Conservation (phyloP, 148 eudicot species). For the Nyssa sinensis region DNA sequence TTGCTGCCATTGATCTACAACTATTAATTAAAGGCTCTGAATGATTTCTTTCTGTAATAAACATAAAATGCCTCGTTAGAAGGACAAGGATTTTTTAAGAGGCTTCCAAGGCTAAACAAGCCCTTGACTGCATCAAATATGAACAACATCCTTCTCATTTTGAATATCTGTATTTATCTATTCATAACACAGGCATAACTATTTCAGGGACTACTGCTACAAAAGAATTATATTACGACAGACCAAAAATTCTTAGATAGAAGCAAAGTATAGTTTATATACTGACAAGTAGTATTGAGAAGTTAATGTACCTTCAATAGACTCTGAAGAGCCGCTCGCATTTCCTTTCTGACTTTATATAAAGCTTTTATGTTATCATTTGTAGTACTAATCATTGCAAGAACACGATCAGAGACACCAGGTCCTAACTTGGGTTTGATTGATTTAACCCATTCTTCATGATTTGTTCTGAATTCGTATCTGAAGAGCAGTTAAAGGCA, state of each 20-base stretch:
- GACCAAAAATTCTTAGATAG: background rate
- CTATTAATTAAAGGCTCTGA: background rate
- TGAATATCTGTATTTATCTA: background rate
- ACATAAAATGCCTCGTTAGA: background rate
- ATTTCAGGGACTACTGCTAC: background rate
- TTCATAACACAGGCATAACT: background rate
- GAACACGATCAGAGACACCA: slow-evolving; percentile 48
- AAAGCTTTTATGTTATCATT: slow-evolving; percentile 50
- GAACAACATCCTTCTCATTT: background rate
- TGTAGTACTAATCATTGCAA: slow-evolving; percentile 39
- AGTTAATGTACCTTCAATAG: slow-evolving; percentile 62
- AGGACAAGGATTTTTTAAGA: background rate
- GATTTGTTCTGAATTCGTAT: slow-evolving; percentile 76
- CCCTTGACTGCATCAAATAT: background rate
- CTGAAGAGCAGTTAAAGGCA: slow-evolving; percentile 35
- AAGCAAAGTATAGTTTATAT: background rate
- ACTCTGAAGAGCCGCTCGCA: slow-evolving; percentile 60
- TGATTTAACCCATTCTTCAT: slow-evolving; percentile 76
- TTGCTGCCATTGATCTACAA: background rate
- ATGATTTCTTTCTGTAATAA: background rate
- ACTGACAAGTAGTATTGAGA: slow-evolving; percentile 2
- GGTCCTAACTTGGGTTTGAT: slow-evolving; percentile 61
- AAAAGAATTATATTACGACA: background rate
- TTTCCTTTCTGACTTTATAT: slow-evolving; percentile 77
- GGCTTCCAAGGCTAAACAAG: background rate